phyloP scores from a whole-genome alignment of 257 asterid genomes.

The Plantago major region DNA sequence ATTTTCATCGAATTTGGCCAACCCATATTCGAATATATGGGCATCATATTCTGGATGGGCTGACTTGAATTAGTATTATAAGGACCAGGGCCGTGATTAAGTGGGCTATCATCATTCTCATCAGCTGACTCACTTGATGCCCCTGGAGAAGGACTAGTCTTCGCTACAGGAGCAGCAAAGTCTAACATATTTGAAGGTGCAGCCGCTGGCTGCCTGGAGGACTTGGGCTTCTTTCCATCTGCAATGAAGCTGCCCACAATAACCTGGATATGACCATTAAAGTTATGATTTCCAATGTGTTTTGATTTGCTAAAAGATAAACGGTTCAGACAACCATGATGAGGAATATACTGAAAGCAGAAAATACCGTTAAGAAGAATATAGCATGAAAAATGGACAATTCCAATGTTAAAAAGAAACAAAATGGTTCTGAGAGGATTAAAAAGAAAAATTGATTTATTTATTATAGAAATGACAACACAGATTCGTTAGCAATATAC shows the following conservation, averaged over 20 bases:
- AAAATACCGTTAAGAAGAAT: too few species aligned
- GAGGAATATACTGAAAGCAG: too few species aligned
- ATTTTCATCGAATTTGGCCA: constrained; percentile 64
- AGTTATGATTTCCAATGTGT: background rate
- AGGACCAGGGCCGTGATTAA: constrained; percentile 36
- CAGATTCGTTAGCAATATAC: background rate
- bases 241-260: constrained; percentile 88
- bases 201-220: constrained; percentile 23
- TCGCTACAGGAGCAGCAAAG: constrained; percentile 47
- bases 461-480: background rate
- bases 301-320: background rate
- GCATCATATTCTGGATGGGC: constrained; percentile 45
- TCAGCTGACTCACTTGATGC: constrained; percentile 69
- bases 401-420: too few species aligned
- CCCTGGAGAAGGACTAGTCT: constrained; percentile 57
- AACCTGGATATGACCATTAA: constrained; percentile 36
- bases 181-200: constrained; percentile 47
- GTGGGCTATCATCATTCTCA: constrained; percentile 55
- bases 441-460: background rate
- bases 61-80: constrained; percentile 35
- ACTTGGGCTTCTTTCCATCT: constrained; percentile 63
- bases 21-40: constrained; percentile 47
- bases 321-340: background rate
- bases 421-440: too few species aligned
- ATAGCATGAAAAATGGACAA: too few species aligned